Conservation (phyloP, 2,329 filamentous ascomycete genomes). For the Chaetomiaceae sp. region DNA sequence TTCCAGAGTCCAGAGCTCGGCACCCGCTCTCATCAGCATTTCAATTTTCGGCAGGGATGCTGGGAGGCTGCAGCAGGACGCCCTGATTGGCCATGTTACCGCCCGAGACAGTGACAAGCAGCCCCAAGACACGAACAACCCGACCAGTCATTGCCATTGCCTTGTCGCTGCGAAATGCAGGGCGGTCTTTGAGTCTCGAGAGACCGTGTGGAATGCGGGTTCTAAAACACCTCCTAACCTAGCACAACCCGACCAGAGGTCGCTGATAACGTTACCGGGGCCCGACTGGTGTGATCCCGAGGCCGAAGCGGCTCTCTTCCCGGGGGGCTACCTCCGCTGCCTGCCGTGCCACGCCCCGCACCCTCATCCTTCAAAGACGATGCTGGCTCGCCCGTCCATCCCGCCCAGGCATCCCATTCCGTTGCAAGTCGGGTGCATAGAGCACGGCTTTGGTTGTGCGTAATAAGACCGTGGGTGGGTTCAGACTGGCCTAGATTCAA, state of each 20-base stretch:
- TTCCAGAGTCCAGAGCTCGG: conserved; percentile 11
- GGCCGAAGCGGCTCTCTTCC: not conserved
- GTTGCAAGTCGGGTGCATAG: not conserved
- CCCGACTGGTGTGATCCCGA: not conserved
- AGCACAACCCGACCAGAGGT: not conserved
- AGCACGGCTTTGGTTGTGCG: no score
- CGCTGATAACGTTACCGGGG: not conserved
- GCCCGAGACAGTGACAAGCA: conserved; percentile 33
- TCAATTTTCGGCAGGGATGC: conserved; percentile 18
- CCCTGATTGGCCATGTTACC: conserved; percentile 31
- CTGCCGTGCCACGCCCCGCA: no score
- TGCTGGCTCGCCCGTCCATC: conserved; percentile 1
- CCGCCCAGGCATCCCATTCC: conserved; percentile 1
- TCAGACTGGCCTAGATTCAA: no score
- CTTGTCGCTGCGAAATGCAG: conserved; percentile 11
- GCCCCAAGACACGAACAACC: conserved; percentile 2
- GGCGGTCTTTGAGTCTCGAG: not conserved
- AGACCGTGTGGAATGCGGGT: not conserved
- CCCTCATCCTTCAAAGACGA: not conserved
- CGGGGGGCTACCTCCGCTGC: no score
- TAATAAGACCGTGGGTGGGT: no score
- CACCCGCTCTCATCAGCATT: conserved; percentile 11
- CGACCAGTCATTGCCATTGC: conserved; percentile 21
- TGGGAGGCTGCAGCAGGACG: conserved; percentile 10
- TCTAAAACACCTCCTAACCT: no score